These are phyloP conservation scores for Rhexocercosporidium sp. DNA, from an alignment of 2,329 filamentous ascomycete species.

Conservation along the genomic window DNA sequence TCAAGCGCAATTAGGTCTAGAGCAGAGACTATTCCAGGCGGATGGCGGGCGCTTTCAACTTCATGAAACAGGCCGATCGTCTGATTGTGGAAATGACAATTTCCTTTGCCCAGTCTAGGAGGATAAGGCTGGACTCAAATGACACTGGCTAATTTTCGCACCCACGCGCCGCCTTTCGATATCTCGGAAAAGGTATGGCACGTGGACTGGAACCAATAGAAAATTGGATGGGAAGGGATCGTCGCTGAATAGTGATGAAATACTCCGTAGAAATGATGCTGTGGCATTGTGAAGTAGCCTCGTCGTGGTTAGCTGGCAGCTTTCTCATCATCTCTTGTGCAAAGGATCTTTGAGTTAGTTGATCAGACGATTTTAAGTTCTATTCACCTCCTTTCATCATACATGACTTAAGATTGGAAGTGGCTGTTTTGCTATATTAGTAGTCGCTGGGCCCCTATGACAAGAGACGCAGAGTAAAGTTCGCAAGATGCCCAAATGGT, in stretches of 20 bases:
- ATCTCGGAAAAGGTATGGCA: background rate
- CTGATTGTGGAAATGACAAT: slow-evolving; percentile 4
- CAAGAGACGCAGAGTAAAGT: background rate
- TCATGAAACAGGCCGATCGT: background rate
- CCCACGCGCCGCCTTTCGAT: slow-evolving; percentile 1
- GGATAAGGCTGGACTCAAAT: slow-evolving; percentile 3
- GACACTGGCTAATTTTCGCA: background rate
- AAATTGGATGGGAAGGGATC: background rate
- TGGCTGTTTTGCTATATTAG: background rate
- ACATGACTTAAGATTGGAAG: background rate
- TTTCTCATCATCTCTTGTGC: background rate
- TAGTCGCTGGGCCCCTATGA: background rate
- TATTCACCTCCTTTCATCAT: background rate
- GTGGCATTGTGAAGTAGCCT: background rate
- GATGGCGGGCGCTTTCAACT: background rate
- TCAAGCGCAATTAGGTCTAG: background rate
- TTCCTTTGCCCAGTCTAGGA: background rate
- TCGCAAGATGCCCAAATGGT: background rate
- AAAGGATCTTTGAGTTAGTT: background rate
- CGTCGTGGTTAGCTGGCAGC: background rate
- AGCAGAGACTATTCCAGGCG: background rate
- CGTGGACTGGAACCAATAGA: background rate
- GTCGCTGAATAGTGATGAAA: background rate
- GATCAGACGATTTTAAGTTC: slow-evolving; percentile 6
- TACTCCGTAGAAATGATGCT: too few species aligned